Evolutionary conservation across 495 filamentous ascomycete genomes (phyloP).

Genomic region (Aspergillus bridgeri): DNA sequence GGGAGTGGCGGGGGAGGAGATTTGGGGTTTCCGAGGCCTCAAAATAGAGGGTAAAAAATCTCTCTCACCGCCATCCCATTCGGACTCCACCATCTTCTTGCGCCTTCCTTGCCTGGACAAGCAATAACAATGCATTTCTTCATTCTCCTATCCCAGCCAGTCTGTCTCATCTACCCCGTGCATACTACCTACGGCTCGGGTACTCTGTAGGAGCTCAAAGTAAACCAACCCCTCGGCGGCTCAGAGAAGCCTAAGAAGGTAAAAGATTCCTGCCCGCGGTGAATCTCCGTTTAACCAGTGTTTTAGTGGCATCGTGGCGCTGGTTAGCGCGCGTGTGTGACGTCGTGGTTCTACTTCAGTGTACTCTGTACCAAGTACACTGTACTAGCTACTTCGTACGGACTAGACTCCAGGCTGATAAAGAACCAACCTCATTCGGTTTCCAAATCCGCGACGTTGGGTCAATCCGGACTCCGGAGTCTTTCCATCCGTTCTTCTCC

Average conservation of each 20-base stretch:
- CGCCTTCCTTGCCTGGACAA: too few species aligned
- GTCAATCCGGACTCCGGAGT: neutral
- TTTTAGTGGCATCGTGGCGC: neutral
- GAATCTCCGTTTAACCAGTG: neutral
- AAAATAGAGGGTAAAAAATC: constrained; percentile 1
- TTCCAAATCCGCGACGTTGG: neutral
- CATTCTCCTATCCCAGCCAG: too few species aligned
- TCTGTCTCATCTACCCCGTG: neutral
- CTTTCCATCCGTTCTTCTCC: neutral
- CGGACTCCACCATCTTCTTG: neutral
- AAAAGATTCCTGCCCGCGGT: neutral
- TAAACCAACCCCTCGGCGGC: neutral
- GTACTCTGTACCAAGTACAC: too few species aligned
- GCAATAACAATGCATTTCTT: too few species aligned
- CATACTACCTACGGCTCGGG: too few species aligned
- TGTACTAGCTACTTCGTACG: too few species aligned
- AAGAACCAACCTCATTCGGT: neutral
- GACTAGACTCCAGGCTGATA: neutral
- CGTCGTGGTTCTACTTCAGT: neutral
- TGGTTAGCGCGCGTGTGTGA: neutral
- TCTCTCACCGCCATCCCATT: neutral
- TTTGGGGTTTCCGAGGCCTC: neutral
- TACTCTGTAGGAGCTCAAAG: too few species aligned
- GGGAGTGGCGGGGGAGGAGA: constrained; percentile 1
- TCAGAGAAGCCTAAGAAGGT: neutral